Evolutionary conservation across 2,329 filamentous ascomycete genomes (phyloP), one percentile per base, ranked within the genome.

Genomic region (Ophiocordyceps australis): DNA sequence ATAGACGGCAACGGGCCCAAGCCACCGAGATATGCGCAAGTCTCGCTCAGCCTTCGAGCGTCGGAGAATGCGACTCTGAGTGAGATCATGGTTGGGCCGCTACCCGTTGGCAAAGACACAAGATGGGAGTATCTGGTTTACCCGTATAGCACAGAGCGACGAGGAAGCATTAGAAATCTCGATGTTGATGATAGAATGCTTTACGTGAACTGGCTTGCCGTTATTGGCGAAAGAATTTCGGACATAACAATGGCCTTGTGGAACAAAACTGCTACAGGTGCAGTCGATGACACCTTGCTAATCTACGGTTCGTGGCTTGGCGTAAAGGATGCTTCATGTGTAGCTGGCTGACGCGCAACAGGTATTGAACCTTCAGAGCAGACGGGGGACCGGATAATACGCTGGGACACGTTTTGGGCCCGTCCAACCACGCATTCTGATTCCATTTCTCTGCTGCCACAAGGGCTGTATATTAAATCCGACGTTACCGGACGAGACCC

Each of bases 401-500:
- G 52, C 8, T 66, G 62, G 62, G 50, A 55, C 26, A 46, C 50
- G 2, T 62, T 62, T 33, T 55, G 51, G 47, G 48, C 45, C 26
- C 31, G 36, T 1, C 45, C 55, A 0, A 40, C 41, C 5, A 44
- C 45, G 17, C 41, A 43, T 7, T 58, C 58, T 4, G 55, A 59
- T 24, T 47, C 50, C 8, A 38, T 40, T 20, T 56, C 55, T 3
- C 39, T 62, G 9, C 41, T 61, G 9, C 59, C 60, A 2, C 52
- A 57, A 3, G 55, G 55, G 2, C 35, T 65, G 2, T 53, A 45
- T 28, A 44, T 56, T 36, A 48, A 49, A 35, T 42, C 46, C 3
- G 57, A 71, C 32, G 39, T 65, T 1, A 66, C 59, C 0, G 59
- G 60, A 0, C 50, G 58, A 5, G 56, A 68, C 31, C 54, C 58